These are phyloP conservation scores for Teunomyces kruisii DNA, from an alignment of 805 yeast genomes.

Conservation along the genomic window DNA sequence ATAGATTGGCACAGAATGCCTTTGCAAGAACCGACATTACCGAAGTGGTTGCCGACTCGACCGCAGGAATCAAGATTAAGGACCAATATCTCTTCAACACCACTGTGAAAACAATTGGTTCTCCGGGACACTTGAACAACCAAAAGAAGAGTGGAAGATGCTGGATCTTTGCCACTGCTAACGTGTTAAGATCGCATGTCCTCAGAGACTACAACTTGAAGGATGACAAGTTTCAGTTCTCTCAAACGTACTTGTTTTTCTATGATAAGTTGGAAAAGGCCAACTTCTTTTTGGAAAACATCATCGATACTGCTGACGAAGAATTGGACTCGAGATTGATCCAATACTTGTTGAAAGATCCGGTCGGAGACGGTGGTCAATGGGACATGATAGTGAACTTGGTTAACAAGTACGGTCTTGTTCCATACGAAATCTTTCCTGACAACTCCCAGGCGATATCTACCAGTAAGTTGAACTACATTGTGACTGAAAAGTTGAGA, in stretches of 20 bases:
- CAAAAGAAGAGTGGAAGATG: constrained; percentile 81
- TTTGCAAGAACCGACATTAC: constrained; percentile 48
- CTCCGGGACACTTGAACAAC: constrained; percentile 42
- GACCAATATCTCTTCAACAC: constrained; percentile 37
- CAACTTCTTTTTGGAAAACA: constrained; percentile 75
- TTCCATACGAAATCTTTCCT: constrained; percentile 75
- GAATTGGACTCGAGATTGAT: constrained; percentile 70
- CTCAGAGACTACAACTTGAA: constrained; percentile 59
- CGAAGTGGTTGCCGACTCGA: constrained; percentile 39
- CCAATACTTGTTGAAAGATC: constrained; percentile 62
- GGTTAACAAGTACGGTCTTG: constrained; percentile 76
- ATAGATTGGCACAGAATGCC: constrained; percentile 53
- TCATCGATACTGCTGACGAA: constrained; percentile 65
- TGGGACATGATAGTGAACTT: constrained; percentile 80
- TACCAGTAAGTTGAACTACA: constrained; percentile 55
- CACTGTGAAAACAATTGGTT: constrained; percentile 36
- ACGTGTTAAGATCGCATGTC: constrained; percentile 63
- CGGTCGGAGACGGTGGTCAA: constrained; percentile 85
- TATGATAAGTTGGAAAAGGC: constrained; percentile 86
- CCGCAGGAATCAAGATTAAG: constrained; percentile 15
- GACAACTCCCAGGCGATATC: constrained; percentile 62
- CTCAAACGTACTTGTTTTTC: constrained; percentile 78
- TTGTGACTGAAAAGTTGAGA: constrained; percentile 68
- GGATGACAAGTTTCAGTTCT: constrained; percentile 59
- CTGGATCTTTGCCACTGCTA: constrained; percentile 86